Percentiles rank a stretch among this genome's conserved stretches.
Evolutionary conservation across 2,329 filamentous ascomycete genomes (phyloP).

Genomic region (Scedosporium minutisporum): DNA sequence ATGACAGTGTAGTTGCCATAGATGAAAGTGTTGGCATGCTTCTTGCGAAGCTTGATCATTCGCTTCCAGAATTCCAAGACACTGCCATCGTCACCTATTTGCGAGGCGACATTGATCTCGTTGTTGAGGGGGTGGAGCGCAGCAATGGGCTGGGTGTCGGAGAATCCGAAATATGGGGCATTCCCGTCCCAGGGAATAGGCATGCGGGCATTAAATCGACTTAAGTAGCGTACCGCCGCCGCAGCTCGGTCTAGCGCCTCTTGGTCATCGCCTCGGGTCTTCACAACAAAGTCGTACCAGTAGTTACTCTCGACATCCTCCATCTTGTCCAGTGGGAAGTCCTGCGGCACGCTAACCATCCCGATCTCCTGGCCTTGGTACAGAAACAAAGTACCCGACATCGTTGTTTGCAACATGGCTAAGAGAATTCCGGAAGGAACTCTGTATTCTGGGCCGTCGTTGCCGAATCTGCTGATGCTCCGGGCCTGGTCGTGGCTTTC

Average conservation of each 20-base stretch:
- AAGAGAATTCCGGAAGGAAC: conserved; percentile 49
- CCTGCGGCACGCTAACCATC: conserved; percentile 53
- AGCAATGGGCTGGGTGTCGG: conserved; percentile 57
- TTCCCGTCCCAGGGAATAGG: conserved; percentile 66
- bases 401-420: conserved; percentile 44
- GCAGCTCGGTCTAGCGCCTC: conserved; percentile 26
- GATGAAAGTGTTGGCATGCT: conserved; percentile 52
- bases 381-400: conserved; percentile 56
- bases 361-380: conserved; percentile 63
- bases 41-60: conserved; percentile 50
- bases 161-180: conserved; percentile 46
- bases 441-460: conserved; percentile 37
- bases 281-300: conserved; percentile 25
- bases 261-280: conserved; percentile 24
- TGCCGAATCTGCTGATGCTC: conserved; percentile 44
- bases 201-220: conserved; percentile 59
- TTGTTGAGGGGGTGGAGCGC: conserved; percentile 52
- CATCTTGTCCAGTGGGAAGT: conserved; percentile 56
- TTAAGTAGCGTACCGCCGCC: conserved; percentile 43
- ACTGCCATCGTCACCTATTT: conserved; percentile 36
- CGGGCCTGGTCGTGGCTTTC: conserved; percentile 59
- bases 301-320: conserved; percentile 53
- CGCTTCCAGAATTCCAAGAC: conserved; percentile 53
- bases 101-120: conserved; percentile 50
- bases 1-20: conserved; percentile 41